Evolutionary conservation across 768 basidiomycete genomes (phyloP).

Genomic region (Amyloporia xantha): DNA sequence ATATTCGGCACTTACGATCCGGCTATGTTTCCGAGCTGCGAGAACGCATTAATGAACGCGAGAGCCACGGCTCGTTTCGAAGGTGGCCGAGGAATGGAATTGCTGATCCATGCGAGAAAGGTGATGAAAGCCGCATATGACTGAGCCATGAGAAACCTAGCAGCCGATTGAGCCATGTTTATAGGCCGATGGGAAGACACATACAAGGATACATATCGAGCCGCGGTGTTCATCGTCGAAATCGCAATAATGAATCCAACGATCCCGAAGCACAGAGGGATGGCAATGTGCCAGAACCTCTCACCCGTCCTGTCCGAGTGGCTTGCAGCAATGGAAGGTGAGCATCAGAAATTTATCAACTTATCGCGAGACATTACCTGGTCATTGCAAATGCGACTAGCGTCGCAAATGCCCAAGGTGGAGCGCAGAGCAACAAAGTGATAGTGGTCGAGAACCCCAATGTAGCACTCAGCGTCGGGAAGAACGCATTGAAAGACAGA

Average conservation of each 20-base stretch:
- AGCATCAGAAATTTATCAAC: background rate
- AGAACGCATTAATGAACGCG: constrained; percentile 76
- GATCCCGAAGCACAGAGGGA: constrained; percentile 51
- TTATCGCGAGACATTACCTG: constrained; percentile 28
- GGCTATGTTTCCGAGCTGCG: constrained; percentile 76
- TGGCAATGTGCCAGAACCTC: constrained; percentile 60
- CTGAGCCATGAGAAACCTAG: constrained; percentile 72
- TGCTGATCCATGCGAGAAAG: constrained; percentile 50
- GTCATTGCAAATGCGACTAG: constrained; percentile 46
- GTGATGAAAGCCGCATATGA: constrained; percentile 68
- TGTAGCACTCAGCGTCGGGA: constrained; percentile 70
- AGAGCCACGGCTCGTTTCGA: constrained; percentile 88
- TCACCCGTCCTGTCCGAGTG: constrained; percentile 70
- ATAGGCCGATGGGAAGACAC: constrained; percentile 1
- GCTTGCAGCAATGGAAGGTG: constrained; percentile 23
- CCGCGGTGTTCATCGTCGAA: constrained; percentile 52
- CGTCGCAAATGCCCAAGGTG: constrained; percentile 66
- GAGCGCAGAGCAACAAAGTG: constrained; percentile 70
- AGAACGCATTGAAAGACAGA: constrained; percentile 73
- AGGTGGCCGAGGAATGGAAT: constrained; percentile 66
- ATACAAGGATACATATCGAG: constrained; percentile 64
- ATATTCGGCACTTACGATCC: constrained; percentile 49
- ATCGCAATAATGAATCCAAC: constrained; percentile 64
- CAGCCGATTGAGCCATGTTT: background rate
- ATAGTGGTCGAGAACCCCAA: constrained; percentile 61